Conservation (phyloP, 805 yeast genomes). For the Limtongia smithiae region DNA sequence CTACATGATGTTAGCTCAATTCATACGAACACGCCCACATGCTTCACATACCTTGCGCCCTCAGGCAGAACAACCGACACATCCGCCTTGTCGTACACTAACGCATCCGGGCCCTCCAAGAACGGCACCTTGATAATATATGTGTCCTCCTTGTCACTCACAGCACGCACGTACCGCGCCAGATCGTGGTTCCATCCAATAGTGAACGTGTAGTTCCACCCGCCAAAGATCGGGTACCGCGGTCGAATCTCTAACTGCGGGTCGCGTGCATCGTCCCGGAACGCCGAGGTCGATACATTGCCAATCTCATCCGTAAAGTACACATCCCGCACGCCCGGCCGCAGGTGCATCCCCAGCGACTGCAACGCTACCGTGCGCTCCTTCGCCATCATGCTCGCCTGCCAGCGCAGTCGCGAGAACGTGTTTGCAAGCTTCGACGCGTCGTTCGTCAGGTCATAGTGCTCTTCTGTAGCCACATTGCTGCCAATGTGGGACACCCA, state of each 20-base stretch:
- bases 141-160: conserved; percentile 43
- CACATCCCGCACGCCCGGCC: conserved; percentile 53
- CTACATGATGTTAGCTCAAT: background rate
- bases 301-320: conserved; percentile 90
- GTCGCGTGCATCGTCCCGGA: conserved; percentile 32
- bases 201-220: conserved; percentile 94
- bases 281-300: conserved; percentile 74
- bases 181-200: conserved; percentile 82
- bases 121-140: conserved; percentile 67
- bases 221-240: conserved; percentile 92
- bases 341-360: conserved; percentile 39
- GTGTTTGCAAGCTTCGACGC: conserved; percentile 61
- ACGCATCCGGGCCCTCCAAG: conserved; percentile 65
- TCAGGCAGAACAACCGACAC: conserved; percentile 78
- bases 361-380: conserved; percentile 57
- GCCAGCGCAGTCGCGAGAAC: conserved; percentile 77
- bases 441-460: conserved; percentile 71
- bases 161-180: conserved; percentile 39
- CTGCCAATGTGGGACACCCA: conserved; percentile 89
- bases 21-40: no score
- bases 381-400: conserved; percentile 50
- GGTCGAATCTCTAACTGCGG: conserved; percentile 64
- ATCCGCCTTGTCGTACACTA: conserved; percentile 60
- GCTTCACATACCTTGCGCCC: conserved; percentile 53
- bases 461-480: conserved; percentile 73